Percentiles rank a stretch among this genome's conserved stretches.
Evolutionary conservation across 352 stramenopile species (phyloP).

Genomic region (Pythium coloratum): DNA sequence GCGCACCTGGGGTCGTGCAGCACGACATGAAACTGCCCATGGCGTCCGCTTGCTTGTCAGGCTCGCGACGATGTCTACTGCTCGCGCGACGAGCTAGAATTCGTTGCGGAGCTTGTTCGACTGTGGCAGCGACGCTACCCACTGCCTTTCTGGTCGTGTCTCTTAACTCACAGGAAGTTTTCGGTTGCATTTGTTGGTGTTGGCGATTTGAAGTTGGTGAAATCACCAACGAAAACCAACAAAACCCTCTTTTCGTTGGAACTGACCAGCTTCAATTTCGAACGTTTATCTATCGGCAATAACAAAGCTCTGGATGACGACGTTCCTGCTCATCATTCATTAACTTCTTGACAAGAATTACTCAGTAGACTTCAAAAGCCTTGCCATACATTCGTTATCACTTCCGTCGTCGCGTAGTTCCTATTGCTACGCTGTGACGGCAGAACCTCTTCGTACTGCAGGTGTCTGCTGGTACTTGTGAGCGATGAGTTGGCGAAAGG

Average conservation of each 20-base stretch:
- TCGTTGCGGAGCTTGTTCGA: neutral
- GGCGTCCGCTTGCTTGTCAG: neutral
- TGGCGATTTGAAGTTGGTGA: neutral
- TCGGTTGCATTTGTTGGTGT: neutral
- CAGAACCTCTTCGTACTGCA: neutral
- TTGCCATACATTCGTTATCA: too few species aligned
- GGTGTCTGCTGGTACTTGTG: neutral
- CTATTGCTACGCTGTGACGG: neutral
- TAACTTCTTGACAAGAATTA: too few species aligned
- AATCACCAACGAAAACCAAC: neutral
- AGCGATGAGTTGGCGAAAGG: conserved; percentile 36
- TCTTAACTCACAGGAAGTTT: neutral
- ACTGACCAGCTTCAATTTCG: neutral
- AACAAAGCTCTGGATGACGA: neutral
- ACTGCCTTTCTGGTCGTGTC: neutral
- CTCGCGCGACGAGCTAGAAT: neutral
- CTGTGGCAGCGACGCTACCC: too few species aligned
- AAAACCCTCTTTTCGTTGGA: neutral
- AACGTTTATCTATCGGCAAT: neutral
- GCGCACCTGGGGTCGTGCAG: neutral
- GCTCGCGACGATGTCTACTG: neutral
- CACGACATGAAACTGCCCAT: neutral
- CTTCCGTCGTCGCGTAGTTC: neutral
- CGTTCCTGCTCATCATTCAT: neutral
- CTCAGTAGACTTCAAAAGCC: too few species aligned